These are phyloP conservation scores for Chlamydomonas sp. DNA, from an alignment of 139 green algal genomes.

Conservation along the genomic window DNA sequence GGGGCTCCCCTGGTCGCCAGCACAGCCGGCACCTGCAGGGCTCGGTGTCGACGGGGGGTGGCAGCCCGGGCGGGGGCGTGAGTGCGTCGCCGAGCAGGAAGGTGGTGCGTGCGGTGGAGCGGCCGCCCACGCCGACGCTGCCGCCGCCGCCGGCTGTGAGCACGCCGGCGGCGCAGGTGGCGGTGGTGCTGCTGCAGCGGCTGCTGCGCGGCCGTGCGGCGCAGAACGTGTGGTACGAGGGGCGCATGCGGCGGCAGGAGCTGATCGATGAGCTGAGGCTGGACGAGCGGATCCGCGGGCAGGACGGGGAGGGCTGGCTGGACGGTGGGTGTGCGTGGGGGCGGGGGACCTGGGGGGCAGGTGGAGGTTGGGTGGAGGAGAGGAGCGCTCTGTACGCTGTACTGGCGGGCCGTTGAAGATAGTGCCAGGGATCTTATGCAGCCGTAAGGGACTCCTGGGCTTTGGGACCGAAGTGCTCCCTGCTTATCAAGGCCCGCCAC, in stretches of 20 bases:
- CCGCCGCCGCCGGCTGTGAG: slow-evolving; percentile 32
- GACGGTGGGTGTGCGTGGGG: slow-evolving; percentile 16
- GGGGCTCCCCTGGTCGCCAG: not conserved
- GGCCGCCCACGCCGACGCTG: slow-evolving; percentile 50
- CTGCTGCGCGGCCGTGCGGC: slow-evolving; percentile 82
- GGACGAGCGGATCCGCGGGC: not conserved
- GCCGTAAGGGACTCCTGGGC: no score
- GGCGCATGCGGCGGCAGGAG: slow-evolving; percentile 60
- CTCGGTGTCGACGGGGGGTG: not conserved
- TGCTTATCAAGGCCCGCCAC: no score
- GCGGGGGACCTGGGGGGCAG: not conserved
- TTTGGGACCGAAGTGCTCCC: no score
- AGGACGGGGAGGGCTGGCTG: not conserved
- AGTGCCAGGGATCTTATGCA: no score
- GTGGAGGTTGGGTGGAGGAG: no score
- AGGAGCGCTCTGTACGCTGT: not conserved
- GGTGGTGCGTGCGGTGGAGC: slow-evolving; percentile 37
- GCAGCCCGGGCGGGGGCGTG: not conserved
- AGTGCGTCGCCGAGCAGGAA: not conserved
- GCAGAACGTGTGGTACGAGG: slow-evolving; percentile 82
- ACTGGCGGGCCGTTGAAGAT: not conserved
- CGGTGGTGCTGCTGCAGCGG: slow-evolving; percentile 77
- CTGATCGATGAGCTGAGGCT: slow-evolving; percentile 71
- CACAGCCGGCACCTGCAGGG: not conserved
- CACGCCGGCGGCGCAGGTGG: slow-evolving; percentile 39